Evolutionary conservation across 352 stramenopile genomes (phyloP).

Genomic region (Globisporangium rhizosaccharum): DNA sequence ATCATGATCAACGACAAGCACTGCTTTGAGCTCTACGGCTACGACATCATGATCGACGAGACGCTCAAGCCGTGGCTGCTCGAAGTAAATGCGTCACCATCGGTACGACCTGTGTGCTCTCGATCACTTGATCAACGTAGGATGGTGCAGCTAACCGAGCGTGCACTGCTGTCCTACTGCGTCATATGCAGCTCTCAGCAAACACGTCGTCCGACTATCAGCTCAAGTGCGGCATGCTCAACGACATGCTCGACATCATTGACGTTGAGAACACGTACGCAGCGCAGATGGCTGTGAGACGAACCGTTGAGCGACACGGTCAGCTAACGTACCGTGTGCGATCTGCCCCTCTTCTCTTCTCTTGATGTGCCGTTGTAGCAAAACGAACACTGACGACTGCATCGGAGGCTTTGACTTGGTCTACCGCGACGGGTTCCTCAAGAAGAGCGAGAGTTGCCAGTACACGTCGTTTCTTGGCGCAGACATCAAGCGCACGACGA

Average conservation of each 20-base stretch:
- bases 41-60: slow-evolving; percentile 91
- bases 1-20: slow-evolving; percentile 95
- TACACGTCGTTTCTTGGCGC: slow-evolving; percentile 72
- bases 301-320: too few species aligned
- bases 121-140: not conserved
- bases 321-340: not conserved
- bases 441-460: slow-evolving; percentile 58
- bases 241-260: slow-evolving; percentile 93
- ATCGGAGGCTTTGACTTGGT: slow-evolving; percentile 79
- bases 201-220: slow-evolving; percentile 90
- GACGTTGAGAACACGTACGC: slow-evolving; percentile 85
- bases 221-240: slow-evolving; percentile 93
- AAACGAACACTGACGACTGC: slow-evolving; percentile 38
- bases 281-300: not conserved
- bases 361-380: slow-evolving; percentile 6
- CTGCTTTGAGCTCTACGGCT: slow-evolving; percentile 95
- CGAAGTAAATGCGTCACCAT: slow-evolving; percentile 93
- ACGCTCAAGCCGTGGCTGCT: slow-evolving; percentile 90
- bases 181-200: slow-evolving; percentile 67
- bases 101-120: slow-evolving; percentile 26
- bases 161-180: not conserved
- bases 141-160: not conserved
- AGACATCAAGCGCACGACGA: slow-evolving; percentile 37
- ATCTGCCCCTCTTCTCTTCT: not conserved
- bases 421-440: slow-evolving; percentile 58